Evolutionary conservation across 1,284 basidiomycete species (phyloP).

Genomic region (Rhodotorula sp.): DNA sequence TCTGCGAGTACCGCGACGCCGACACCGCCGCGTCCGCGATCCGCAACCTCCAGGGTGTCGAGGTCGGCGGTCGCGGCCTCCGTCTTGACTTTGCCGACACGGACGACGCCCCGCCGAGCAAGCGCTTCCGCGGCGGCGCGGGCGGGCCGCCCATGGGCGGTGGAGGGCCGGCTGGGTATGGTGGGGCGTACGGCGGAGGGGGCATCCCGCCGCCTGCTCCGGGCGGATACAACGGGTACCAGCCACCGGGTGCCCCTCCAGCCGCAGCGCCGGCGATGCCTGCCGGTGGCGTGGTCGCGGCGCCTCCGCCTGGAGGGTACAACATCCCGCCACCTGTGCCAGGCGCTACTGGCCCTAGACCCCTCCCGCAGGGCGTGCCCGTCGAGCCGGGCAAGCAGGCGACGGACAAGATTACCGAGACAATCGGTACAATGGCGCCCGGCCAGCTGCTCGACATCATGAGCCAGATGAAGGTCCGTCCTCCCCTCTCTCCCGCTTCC

Average conservation of each 20-base stretch:
- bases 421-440: slow-evolving; percentile 79
- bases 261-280: neutral
- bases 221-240: neutral
- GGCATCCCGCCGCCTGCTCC: slow-evolving; percentile 22
- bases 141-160: slow-evolving; percentile 51
- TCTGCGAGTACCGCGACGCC: slow-evolving; percentile 62
- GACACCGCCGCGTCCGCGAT: slow-evolving; percentile 85
- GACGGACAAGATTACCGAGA: slow-evolving; percentile 83
- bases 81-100: slow-evolving; percentile 71
- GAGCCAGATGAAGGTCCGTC: slow-evolving; percentile 87
- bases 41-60: slow-evolving; percentile 76
- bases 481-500: too few species aligned
- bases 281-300: neutral
- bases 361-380: slow-evolving; percentile 74
- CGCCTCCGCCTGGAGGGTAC: slow-evolving; percentile 1
- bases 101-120: slow-evolving; percentile 51
- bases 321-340: slow-evolving; percentile 27
- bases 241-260: neutral
- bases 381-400: slow-evolving; percentile 72
- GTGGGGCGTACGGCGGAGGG: slow-evolving; percentile 61
- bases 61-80: slow-evolving; percentile 77
- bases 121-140: slow-evolving; percentile 53
- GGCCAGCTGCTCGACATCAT: slow-evolving; percentile 91
- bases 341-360: slow-evolving; percentile 24
- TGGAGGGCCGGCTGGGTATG: slow-evolving; percentile 36